These are phyloP conservation scores for Ceriops tagal DNA, from an alignment of 345 rosid species.

Conservation along the genomic window DNA sequence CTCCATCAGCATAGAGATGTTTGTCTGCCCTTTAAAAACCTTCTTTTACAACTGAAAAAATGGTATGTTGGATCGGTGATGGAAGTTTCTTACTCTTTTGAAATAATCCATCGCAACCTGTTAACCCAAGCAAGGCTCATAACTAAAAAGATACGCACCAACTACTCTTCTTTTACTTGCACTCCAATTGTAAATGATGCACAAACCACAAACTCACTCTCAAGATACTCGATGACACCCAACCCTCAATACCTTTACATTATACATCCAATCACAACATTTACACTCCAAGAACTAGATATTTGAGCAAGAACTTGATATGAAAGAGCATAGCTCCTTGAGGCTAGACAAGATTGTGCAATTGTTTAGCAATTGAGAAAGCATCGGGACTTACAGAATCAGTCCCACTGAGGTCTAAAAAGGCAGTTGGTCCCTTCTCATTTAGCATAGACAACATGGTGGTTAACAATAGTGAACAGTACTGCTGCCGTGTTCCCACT, in stretches of 20 bases:
- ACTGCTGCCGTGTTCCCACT: slow-evolving; percentile 71
- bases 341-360: not conserved
- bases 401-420: slow-evolving; percentile 82
- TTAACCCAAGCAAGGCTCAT: too few species aligned
- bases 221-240: not conserved
- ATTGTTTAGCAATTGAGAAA: not conserved
- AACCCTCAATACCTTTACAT: not conserved
- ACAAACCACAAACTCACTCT: too few species aligned
- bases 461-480: slow-evolving; percentile 76
- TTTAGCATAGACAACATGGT: slow-evolving; percentile 83
- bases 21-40: too few species aligned
- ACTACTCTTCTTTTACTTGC: too few species aligned
- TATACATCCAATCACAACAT: not conserved
- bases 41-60: too few species aligned
- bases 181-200: too few species aligned
- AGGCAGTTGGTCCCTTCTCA: slow-evolving; percentile 95
- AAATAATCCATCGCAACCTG: too few species aligned
- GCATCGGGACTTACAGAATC: slow-evolving; percentile 69
- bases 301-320: not conserved
- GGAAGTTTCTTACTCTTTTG: too few species aligned
- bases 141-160: too few species aligned
- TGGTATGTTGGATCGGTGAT: too few species aligned
- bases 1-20: too few species aligned
- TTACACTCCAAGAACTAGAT: not conserved
- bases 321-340: not conserved